Conservation (phyloP, 805 yeast genomes). For the Huiozyma naganishii region DNA sequence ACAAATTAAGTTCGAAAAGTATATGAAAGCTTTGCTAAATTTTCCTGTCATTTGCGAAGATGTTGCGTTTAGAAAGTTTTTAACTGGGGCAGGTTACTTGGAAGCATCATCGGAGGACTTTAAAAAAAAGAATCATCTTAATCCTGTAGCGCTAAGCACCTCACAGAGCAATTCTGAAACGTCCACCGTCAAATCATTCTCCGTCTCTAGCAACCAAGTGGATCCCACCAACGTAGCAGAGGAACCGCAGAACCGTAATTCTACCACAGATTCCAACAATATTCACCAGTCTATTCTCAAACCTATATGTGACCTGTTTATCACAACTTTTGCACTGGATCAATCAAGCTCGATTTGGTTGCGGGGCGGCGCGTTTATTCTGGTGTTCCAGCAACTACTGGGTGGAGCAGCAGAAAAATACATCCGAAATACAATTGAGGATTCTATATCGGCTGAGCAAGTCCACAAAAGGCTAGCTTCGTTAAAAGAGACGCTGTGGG, state of each 20-base stretch:
- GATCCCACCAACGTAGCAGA: neutral
- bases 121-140: neutral
- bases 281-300: constrained; percentile 49
- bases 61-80: constrained; percentile 59
- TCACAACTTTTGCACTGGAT: constrained; percentile 57
- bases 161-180: neutral
- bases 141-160: neutral
- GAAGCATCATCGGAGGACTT: neutral
- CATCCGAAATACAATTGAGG: constrained; percentile 32
- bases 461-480: constrained; percentile 32
- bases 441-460: constrained; percentile 28
- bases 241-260: neutral
- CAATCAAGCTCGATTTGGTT: constrained; percentile 58
- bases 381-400: constrained; percentile 71
- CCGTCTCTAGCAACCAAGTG: neutral
- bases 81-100: constrained; percentile 35
- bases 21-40: constrained; percentile 44
- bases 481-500: constrained; percentile 35
- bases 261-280: neutral
- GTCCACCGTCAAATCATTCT: neutral
- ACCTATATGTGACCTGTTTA: constrained; percentile 70
- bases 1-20: constrained; percentile 47
- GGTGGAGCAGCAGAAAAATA: constrained; percentile 81
- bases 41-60: constrained; percentile 67
- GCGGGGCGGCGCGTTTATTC: constrained; percentile 72